Percentiles rank a stretch among this genome's conserved stretches.
phyloP scores from a whole-genome alignment of 306 rosid species.

The Oxytropis ochrocephala region DNA sequence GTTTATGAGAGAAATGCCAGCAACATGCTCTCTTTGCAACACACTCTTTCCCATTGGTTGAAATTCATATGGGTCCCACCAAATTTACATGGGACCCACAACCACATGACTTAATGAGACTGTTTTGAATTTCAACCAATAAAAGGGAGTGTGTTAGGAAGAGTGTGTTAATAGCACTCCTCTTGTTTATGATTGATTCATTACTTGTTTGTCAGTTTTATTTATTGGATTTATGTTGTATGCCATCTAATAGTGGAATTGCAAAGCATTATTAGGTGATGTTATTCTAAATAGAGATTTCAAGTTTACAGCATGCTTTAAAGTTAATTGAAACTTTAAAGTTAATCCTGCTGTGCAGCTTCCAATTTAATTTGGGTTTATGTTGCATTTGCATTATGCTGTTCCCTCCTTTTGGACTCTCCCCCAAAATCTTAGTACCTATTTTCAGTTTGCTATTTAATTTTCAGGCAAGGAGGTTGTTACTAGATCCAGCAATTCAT shows the following conservation, averaged over 20 bases:
- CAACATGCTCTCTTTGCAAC: too few relatives aligned
- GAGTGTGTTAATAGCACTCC: too few relatives aligned
- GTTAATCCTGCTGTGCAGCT: not conserved
- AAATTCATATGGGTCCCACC: too few relatives aligned
- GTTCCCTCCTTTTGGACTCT: not conserved
- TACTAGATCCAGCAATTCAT: constrained; percentile 90
- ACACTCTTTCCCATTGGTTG: too few relatives aligned
- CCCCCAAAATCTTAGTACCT: not conserved
- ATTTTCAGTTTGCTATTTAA: constrained; percentile 8
- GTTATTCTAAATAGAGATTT: not conserved
- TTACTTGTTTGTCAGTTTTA: not conserved
- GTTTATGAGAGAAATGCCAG: not conserved
- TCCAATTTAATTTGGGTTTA: not conserved
- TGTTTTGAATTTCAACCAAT: too few relatives aligned
- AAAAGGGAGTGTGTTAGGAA: too few relatives aligned
- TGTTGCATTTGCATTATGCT: not conserved
- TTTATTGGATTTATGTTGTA: not conserved
- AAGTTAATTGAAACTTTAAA: not conserved
- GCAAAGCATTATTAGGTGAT: not conserved
- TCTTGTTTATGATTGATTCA: not conserved
- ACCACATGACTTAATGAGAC: too few relatives aligned
- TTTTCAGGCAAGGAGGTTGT: constrained; percentile 73
- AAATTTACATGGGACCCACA: too few relatives aligned
- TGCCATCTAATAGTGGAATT: not conserved
- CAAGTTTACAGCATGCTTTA: not conserved